phyloP scores from a whole-genome alignment of 768 basidiomycete genomes.

The Kwoniella bestiolae region DNA sequence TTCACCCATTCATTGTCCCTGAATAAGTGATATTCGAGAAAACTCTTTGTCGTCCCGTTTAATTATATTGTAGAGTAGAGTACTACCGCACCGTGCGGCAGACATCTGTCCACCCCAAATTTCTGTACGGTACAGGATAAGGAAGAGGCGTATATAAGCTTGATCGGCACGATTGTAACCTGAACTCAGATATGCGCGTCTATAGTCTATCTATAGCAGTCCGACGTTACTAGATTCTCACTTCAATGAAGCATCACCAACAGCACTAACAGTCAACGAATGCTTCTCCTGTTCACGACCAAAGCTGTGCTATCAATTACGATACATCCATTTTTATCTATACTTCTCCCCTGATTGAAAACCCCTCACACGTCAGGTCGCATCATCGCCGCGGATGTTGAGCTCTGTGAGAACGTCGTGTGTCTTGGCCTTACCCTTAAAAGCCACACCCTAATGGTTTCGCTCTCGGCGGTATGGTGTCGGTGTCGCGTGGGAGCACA shows the following conservation, averaged over 20 bases:
- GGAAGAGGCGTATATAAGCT: background rate
- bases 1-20: background rate
- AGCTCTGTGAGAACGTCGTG: background rate
- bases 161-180: too few species aligned
- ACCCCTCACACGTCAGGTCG: background rate
- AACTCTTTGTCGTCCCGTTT: background rate
- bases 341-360: too few species aligned
- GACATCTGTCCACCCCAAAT: background rate
- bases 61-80: background rate
- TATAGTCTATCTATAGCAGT: too few species aligned
- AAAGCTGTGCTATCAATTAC: background rate
- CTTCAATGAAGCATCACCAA: background rate
- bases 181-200: too few species aligned
- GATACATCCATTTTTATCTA: background rate
- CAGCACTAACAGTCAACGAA: too few species aligned
- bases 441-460: background rate
- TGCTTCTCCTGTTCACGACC: too few species aligned
- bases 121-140: too few species aligned
- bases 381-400: background rate
- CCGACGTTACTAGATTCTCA: too few species aligned
- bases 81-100: too few species aligned
- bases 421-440: background rate
- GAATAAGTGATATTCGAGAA: constrained; percentile 2
- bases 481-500: background rate
- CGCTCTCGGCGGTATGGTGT: background rate